A percentile compares a stretch with the other conserved stretches of the same genome.
Conservation (phyloP, 108 stramenopile species). For the Nannochloropsis salina region DNA sequence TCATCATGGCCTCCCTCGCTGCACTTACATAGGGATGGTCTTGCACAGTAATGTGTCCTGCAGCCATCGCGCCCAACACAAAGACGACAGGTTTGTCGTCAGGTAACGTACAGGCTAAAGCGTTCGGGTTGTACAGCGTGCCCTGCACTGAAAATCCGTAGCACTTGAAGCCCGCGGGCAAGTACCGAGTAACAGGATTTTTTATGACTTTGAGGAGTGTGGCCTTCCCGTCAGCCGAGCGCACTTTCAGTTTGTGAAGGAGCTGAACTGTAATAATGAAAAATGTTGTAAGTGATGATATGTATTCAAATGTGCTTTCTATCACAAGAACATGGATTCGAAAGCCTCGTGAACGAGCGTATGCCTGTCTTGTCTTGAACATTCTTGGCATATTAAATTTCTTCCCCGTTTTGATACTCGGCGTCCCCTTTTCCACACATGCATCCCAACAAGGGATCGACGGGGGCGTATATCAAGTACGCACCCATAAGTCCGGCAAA, state of each 20-base stretch:
- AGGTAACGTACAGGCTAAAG: slow-evolving; percentile 70
- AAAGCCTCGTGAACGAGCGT: too few relatives aligned
- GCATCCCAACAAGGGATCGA: too few relatives aligned
- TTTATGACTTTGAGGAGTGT: slow-evolving; percentile 94
- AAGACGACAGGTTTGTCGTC: slow-evolving; percentile 72
- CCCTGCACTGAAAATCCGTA: slow-evolving; percentile 71
- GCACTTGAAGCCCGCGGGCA: slow-evolving; percentile 80
- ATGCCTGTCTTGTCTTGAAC: too few relatives aligned
- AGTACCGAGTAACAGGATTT: slow-evolving; percentile 89
- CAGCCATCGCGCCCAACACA: slow-evolving; percentile 91
- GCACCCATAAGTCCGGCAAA: slow-evolving; percentile 61
- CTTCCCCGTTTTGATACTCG: too few relatives aligned
- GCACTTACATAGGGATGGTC: slow-evolving; percentile 74
- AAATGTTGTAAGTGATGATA: background rate
- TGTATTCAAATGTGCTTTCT: background rate
- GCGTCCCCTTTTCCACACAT: too few relatives aligned
- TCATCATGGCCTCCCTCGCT: too few relatives aligned
- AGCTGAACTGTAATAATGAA: slow-evolving; percentile 67
- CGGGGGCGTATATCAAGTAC: background rate
- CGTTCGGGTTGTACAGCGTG: slow-evolving; percentile 70
- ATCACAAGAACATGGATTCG: too few relatives aligned
- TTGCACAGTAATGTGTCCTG: slow-evolving; percentile 78
- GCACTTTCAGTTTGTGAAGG: slow-evolving; percentile 98
- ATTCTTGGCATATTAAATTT: too few relatives aligned
- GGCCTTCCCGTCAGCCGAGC: slow-evolving; percentile 70